Percentiles rank a stretch among this genome's conserved stretches.
phyloP scores from a whole-genome alignment of 2,329 filamentous ascomycete species.

The Stachybotrys echinatus region DNA sequence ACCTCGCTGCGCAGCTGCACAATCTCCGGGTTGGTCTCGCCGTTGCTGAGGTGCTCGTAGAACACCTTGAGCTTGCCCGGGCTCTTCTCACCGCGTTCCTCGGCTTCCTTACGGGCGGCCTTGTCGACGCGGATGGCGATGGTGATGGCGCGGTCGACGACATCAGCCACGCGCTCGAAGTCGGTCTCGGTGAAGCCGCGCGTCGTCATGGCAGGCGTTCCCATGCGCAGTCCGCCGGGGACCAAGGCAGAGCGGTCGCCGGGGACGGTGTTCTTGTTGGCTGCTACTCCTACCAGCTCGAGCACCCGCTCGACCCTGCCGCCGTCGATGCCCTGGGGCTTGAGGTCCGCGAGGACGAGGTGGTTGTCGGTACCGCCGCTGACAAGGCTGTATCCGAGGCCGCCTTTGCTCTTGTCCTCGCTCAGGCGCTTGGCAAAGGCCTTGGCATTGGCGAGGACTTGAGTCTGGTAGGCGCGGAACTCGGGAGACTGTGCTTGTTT shows the following conservation, averaged over 20 bases:
- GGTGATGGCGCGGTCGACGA: slow-evolving; percentile 76
- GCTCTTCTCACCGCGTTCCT: slow-evolving; percentile 62
- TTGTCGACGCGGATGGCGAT: slow-evolving; percentile 75
- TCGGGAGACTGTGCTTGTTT: slow-evolving; percentile 88
- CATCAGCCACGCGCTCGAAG: slow-evolving; percentile 79
- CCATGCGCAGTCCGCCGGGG: slow-evolving; percentile 88
- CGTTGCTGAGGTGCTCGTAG: slow-evolving; percentile 61
- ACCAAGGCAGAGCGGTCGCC: slow-evolving; percentile 91
- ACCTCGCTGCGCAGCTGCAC: slow-evolving; percentile 69
- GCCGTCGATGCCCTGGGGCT: slow-evolving; percentile 82
- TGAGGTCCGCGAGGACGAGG: slow-evolving; percentile 87
- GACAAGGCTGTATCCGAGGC: slow-evolving; percentile 82
- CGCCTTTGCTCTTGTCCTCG: slow-evolving; percentile 65
- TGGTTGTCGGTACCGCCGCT: slow-evolving; percentile 97
- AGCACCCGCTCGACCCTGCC: slow-evolving; percentile 84
- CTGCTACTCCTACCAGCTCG: slow-evolving; percentile 90
- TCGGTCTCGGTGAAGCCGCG: slow-evolving; percentile 87
- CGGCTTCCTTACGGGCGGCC: slow-evolving; percentile 62
- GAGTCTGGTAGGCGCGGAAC: slow-evolving; percentile 88
- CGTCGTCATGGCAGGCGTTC: slow-evolving; percentile 96
- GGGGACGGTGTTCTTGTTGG: slow-evolving; percentile 98
- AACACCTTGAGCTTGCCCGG: slow-evolving; percentile 62
- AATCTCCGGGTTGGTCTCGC: slow-evolving; percentile 64
- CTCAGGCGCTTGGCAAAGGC: slow-evolving; percentile 68
- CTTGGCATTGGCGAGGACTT: slow-evolving; percentile 87